A percentile compares a stretch with the other conserved stretches of the same genome.
These are phyloP conservation scores for Veloboletus limbatus DNA, from an alignment of 1,284 basidiomycete species.

Conservation along the genomic window DNA sequence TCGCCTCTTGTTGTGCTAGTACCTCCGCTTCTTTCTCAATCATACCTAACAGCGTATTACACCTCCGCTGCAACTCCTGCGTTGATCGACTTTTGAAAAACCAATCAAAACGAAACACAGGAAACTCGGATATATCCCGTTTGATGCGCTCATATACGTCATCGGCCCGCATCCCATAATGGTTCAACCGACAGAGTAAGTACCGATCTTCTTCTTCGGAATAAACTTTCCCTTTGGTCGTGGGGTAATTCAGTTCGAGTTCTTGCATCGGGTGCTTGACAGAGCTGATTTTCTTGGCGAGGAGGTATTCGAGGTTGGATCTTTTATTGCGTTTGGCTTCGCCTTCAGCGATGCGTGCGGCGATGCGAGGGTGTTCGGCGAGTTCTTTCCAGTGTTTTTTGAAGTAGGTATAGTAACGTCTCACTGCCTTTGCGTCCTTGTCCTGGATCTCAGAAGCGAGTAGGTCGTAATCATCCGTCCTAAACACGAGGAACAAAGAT, in stretches of 20 bases:
- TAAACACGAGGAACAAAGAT: conserved; percentile 37
- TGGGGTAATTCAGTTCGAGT: conserved; percentile 90
- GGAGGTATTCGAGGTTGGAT: conserved; percentile 75
- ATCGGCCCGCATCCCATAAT: conserved; percentile 90
- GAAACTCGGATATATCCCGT: conserved; percentile 93
- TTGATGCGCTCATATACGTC: conserved; percentile 97
- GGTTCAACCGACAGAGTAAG: conserved; percentile 84
- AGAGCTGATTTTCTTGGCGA: conserved; percentile 77
- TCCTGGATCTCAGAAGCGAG: conserved; percentile 87
- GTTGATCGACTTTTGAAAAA: conserved; percentile 96
- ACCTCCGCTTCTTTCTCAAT: conserved; percentile 88
- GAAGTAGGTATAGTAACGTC: conserved; percentile 83
- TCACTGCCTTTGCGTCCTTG: conserved; percentile 81
- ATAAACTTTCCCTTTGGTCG: conserved; percentile 95
- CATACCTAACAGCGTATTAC: conserved; percentile 86
- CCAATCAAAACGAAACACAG: conserved; percentile 98
- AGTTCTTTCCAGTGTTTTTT: conserved; percentile 85
- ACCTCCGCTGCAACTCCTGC: conserved; percentile 87
- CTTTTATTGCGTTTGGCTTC: conserved; percentile 87
- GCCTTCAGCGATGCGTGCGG: conserved; percentile 77
- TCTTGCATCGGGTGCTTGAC: conserved; percentile 92
- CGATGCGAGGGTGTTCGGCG: conserved; percentile 78
- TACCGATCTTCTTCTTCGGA: conserved; percentile 97
- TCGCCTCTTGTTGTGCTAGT: conserved; percentile 63
- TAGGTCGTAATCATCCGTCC: conserved; percentile 71